Base-by-base conservation (phyloP, 1,284 basidiomycete species). In the Lentinus polychrous region DNA sequence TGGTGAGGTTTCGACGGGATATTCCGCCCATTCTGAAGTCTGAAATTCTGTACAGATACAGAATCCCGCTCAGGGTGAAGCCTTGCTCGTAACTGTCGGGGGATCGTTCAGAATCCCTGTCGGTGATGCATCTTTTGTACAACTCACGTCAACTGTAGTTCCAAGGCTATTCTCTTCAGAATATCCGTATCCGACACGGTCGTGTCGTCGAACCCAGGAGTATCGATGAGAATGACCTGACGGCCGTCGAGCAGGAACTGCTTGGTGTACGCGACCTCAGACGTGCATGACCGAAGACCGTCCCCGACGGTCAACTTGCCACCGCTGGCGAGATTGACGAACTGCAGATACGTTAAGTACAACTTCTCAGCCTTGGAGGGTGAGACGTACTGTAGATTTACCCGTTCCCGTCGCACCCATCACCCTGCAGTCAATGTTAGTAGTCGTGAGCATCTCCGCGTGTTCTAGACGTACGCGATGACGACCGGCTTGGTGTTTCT, bases 41-140 rank as follows among this genome's bases (percentile, higher is more conserved):
- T 43, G 73, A 69, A 52, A 79, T 79, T 4, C 74, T 69, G 53
- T 79, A 76, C 62, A 78, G 65, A 60, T 79, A 79, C 41, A 79
- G 69, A 56, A 79, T 66, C 0, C 78, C 78, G 2, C 69, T 65
- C 17, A 79, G 64, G 45, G 67, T 71, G 46, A 64, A 55, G n/a
- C 66, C 64, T 14, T 61, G 56, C 27, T 69, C 56, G 31, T 74
- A 72, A 11, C 72, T 73, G 55, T 35, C 34, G 12, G 27, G 18
- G 14, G n/a, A 37, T 37, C 35, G 14, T n/a, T 7, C 10, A 34
- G 33, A 37, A 37, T 37, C 18, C 35, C 12, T 8, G 17, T 22
- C 54, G 8, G 67, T 2, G 56, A 50, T 42, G 66, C 66, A 43
- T 57, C 61, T 50, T 58, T 58, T n/a, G 45, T 54, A 27, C 0